These are phyloP conservation scores for Fusarium avenaceum DNA, from an alignment of 2,329 filamentous ascomycete species.

Conservation along the genomic window DNA sequence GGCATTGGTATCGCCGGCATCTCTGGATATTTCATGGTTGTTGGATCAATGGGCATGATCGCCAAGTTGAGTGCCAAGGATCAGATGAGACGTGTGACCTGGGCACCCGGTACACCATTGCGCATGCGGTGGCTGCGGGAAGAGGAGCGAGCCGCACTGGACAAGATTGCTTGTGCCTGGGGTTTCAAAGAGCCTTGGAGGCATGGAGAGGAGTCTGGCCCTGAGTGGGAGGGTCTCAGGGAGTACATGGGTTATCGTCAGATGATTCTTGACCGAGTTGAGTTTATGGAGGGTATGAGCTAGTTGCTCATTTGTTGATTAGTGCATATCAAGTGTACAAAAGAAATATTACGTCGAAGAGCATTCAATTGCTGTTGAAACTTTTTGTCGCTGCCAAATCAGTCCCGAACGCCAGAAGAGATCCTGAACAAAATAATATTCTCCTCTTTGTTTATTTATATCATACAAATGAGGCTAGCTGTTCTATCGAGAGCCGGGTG, in stretches of 20 bases:
- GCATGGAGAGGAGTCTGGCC: conserved; percentile 89
- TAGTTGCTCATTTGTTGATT: conserved; percentile 28
- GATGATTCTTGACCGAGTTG: conserved; percentile 91
- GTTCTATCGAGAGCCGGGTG: not conserved
- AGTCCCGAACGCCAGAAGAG: not conserved
- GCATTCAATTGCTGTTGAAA: not conserved
- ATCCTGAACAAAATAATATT: not conserved
- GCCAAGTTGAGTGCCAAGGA: conserved; percentile 91
- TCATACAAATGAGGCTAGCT: not conserved
- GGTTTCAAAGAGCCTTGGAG: conserved; percentile 86
- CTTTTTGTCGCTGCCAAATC: not conserved
- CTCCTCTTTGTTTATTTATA: not conserved
- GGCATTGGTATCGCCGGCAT: conserved; percentile 84
- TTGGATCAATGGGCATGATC: conserved; percentile 84
- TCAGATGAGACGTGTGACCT: conserved; percentile 94
- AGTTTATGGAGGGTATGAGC: conserved; percentile 91
- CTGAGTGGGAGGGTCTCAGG: conserved; percentile 87
- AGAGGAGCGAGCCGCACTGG: conserved; percentile 88
- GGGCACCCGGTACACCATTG: conserved; percentile 85
- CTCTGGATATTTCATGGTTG: conserved; percentile 85
- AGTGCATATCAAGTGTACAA: conserved; percentile 42
- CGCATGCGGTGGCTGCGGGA: conserved; percentile 88
- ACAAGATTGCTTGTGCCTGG: conserved; percentile 89
- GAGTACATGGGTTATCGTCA: conserved; percentile 86
- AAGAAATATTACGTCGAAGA: conserved; percentile 7